Base-by-base conservation (phyloP, 2,329 filamentous ascomycete species). In the Penicillium sp. region DNA sequence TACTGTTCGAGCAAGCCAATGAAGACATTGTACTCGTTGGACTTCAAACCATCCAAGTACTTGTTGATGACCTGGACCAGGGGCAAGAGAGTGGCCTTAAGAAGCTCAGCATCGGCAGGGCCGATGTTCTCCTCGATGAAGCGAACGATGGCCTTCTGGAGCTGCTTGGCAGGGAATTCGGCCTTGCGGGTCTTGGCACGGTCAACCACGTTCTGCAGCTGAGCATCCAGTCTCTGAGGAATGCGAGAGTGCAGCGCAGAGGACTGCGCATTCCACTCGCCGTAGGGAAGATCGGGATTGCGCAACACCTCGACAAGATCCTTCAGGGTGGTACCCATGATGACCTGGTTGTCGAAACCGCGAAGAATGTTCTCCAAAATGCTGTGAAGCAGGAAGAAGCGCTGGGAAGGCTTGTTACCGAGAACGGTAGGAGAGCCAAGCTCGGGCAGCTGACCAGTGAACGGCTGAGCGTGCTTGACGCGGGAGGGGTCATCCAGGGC, bases 211-310 rank as follows among this genome's bases (percentile, higher is more conserved):
- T 94, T 90, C 13, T 88, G 86, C 65, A 99, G 88, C 63, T 86
- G 87, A 23, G 86, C 76, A 67, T 97, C 93, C 31, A 99, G 86
- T 79, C 93, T 97, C 73, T 93, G 89, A 0, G 94, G 94, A 90
- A 97, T 99, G 69, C 94, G 90, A 7, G 93, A 90, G 77, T 97
- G 93, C n/a, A 99, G 85, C 23, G 94, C 94, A 49, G 94, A 96
- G 67, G 96, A 94, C 72, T 97, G 92, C 6, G 93, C 90, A 62
- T 89, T 92, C 91, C 93, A 99, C 77, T 99, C 92, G 75, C 93
- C 92, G 73, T 94, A 99, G 1, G 94, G 94, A 62, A 99, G 84
- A 69, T 97, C 93, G 1, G 89, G 87, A 70, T 96, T 86, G 42
- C 93, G 88, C 23, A 99, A 85, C 12, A 99, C 93, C 59, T 91